These are phyloP conservation scores for Leccinum olivaceopallidum DNA, from an alignment of 768 basidiomycete species.

Conservation along the genomic window DNA sequence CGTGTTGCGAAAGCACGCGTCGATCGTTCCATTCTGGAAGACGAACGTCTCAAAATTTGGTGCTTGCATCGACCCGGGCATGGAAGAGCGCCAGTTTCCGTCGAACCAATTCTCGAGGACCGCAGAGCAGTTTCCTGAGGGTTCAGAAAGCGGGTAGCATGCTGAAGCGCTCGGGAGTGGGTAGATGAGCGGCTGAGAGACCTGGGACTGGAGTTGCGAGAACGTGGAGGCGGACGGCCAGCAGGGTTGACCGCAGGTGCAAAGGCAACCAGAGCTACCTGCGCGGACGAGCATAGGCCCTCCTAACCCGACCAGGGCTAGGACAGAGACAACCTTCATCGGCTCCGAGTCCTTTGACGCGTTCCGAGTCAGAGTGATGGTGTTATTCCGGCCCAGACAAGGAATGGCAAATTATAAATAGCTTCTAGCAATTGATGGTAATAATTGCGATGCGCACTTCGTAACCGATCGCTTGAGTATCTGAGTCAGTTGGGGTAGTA, in stretches of 20 bases:
- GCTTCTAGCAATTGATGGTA: too few relatives aligned
- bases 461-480: too few relatives aligned
- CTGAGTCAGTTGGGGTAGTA: too few relatives aligned
- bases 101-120: conserved; percentile 31
- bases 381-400: too few relatives aligned
- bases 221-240: conserved; percentile 20
- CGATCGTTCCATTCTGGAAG: conserved; percentile 46
- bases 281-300: background rate
- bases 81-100: conserved; percentile 42
- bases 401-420: too few relatives aligned
- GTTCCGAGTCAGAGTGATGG: too few relatives aligned
- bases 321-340: background rate
- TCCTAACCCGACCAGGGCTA: background rate
- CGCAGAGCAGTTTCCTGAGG: conserved; percentile 40
- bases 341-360: background rate
- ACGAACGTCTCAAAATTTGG: conserved; percentile 36
- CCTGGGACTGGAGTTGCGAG: conserved; percentile 14
- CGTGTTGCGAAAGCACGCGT: conserved; percentile 35
- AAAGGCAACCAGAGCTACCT: conserved; percentile 13
- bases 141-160: conserved; percentile 18
- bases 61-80: conserved; percentile 42
- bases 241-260: conserved; percentile 19
- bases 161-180: conserved; percentile 19
- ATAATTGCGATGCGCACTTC: too few relatives aligned
- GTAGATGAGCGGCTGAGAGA: conserved; percentile 19